These are phyloP conservation scores for Prunus yedoensis DNA, from an alignment of 331 rosid species.

Conservation along the genomic window DNA sequence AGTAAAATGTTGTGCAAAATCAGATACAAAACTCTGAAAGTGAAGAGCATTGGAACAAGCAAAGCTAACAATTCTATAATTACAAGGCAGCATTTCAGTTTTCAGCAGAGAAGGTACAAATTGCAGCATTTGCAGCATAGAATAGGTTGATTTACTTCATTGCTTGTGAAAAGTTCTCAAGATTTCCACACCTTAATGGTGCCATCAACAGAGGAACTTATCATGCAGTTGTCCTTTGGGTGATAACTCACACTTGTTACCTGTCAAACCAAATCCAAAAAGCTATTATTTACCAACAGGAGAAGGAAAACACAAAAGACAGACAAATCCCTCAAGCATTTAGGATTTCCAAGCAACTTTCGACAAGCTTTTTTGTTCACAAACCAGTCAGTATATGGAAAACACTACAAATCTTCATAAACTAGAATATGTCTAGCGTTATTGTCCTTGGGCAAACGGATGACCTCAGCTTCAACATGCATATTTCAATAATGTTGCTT, in stretches of 20 bases:
- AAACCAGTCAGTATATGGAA: not conserved
- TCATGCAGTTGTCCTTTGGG: slow-evolving; percentile 69
- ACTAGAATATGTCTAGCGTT: not conserved
- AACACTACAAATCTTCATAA: not conserved
- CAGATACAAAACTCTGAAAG: too few relatives aligned
- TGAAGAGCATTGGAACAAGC: too few relatives aligned
- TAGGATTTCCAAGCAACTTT: too few relatives aligned
- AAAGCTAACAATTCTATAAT: too few relatives aligned
- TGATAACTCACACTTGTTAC: slow-evolving; percentile 96
- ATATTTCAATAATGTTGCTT: not conserved
- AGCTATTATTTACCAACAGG: not conserved
- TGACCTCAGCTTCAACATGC: not conserved
- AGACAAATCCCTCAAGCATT: too few relatives aligned
- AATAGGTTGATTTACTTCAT: not conserved
- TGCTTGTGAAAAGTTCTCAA: slow-evolving; percentile 23
- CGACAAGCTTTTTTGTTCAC: not conserved
- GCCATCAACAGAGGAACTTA: slow-evolving; percentile 79
- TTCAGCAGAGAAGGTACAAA: not conserved
- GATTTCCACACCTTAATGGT: slow-evolving; percentile 74
- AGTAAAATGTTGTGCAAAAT: too few relatives aligned
- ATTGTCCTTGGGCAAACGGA: not conserved
- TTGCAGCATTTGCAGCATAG: too few relatives aligned
- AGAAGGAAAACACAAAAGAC: too few relatives aligned
- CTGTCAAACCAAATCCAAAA: slow-evolving; percentile 32
- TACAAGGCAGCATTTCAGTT: not conserved